Evolutionary conservation across 805 yeast species (phyloP).

Genomic region (Kodamaea lidongshanica): DNA sequence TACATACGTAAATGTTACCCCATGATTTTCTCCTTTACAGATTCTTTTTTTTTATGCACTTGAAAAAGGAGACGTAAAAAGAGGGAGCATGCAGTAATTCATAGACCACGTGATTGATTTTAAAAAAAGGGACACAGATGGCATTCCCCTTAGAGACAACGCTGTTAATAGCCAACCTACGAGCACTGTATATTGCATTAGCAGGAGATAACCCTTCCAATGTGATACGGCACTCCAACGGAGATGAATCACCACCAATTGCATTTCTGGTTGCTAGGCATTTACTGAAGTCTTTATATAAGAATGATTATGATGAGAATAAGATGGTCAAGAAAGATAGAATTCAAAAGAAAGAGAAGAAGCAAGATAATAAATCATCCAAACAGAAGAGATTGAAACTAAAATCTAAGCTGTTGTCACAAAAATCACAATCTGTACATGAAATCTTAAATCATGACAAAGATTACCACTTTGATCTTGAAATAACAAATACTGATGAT

Average conservation of each 20-base stretch:
- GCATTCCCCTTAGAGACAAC: conserved; percentile 32
- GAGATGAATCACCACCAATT: conserved; percentile 31
- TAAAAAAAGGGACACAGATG: conserved; percentile 17
- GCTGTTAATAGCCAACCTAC: conserved; percentile 24
- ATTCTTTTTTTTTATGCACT: neutral
- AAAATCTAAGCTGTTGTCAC: no score
- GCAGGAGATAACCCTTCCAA: conserved; percentile 16
- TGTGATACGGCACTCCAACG: no score
- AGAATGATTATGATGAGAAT: no score
- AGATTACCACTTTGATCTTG: neutral
- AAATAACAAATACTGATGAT: neutral
- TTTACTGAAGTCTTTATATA: no score
- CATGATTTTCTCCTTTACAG: no score
- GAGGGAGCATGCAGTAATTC: neutral
- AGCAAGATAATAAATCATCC: neutral
- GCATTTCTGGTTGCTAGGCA: no score
- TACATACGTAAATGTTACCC: no score
- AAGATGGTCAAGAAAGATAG: no score
- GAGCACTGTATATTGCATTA: conserved; percentile 21
- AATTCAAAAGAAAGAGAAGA: conserved; percentile 1
- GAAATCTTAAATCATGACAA: no score
- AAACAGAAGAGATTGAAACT: neutral
- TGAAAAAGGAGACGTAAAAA: neutral
- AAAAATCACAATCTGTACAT: no score
- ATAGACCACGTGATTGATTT: neutral